phyloP scores from a whole-genome alignment of 495 filamentous ascomycete species.

The Xylaria bambusicola region DNA sequence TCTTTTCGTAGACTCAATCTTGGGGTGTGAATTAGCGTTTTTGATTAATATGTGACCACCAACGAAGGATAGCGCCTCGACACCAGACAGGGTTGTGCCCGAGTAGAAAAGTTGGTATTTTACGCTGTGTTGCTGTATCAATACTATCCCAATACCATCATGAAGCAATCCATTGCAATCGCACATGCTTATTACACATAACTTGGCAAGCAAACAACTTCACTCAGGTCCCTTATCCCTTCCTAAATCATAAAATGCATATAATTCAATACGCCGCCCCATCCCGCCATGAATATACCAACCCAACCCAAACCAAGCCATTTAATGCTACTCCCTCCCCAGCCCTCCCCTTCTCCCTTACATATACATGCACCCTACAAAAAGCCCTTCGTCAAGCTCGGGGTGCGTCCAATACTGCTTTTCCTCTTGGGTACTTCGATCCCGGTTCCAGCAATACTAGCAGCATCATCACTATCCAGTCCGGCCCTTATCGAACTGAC shows the following conservation, averaged over 20 bases:
- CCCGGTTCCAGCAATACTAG: slow-evolving; percentile 30
- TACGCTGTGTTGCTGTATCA: too few species aligned
- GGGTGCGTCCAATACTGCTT: slow-evolving; percentile 55
- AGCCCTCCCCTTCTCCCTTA: background rate
- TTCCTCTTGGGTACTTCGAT: slow-evolving; percentile 56
- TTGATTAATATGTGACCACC: background rate
- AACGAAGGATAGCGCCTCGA: too few species aligned
- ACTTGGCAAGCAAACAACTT: too few species aligned
- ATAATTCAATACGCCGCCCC: background rate
- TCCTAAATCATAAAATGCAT: slow-evolving; percentile 6
- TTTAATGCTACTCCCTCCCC: slow-evolving; percentile 4
- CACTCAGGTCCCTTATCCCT: background rate
- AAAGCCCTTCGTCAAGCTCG: slow-evolving; percentile 59
- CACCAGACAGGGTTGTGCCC: too few species aligned
- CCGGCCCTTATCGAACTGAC: slow-evolving; percentile 41
- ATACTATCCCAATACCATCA: background rate
- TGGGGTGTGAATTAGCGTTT: background rate
- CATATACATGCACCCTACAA: slow-evolving; percentile 32
- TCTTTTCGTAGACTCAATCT: background rate
- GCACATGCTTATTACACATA: slow-evolving; percentile 1
- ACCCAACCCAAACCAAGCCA: too few species aligned
- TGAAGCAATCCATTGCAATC: background rate
- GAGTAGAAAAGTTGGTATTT: too few species aligned
- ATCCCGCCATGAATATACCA: slow-evolving; percentile 14
- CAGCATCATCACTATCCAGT: slow-evolving; percentile 34